Evolutionary conservation across 176 grass and related monocot species (phyloP).

Genomic region (barley (Hordeum vulgare)): MorexV3_pseudomolecules_assembly NC_058522.1:397302461-397302960

Average conservation of each 20-base stretch:
- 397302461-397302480: too few species aligned
- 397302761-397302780: conserved; percentile 40
- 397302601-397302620: neutral
- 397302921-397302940: conserved; percentile 82
- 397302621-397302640: conserved; percentile 53
- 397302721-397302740: conserved; percentile 36
- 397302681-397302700: conserved; percentile 75
- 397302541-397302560: too few species aligned
- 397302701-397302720: conserved; percentile 91
- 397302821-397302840: neutral
- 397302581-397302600: too few species aligned
- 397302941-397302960: conserved; percentile 77
- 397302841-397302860: neutral
- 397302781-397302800: conserved; percentile 6
- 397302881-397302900: conserved; percentile 59
- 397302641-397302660: conserved; percentile 57
- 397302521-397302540: too few species aligned
- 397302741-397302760: conserved; percentile 52
- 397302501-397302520: too few species aligned
- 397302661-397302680: conserved; percentile 93
- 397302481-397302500: too few species aligned
- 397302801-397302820: neutral
- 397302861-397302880: conserved; percentile 62
- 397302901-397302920: conserved; percentile 90
- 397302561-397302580: too few species aligned